phyloP scores from a whole-genome alignment of 305 asterid species.

The Fraxinus platypoda region DNA sequence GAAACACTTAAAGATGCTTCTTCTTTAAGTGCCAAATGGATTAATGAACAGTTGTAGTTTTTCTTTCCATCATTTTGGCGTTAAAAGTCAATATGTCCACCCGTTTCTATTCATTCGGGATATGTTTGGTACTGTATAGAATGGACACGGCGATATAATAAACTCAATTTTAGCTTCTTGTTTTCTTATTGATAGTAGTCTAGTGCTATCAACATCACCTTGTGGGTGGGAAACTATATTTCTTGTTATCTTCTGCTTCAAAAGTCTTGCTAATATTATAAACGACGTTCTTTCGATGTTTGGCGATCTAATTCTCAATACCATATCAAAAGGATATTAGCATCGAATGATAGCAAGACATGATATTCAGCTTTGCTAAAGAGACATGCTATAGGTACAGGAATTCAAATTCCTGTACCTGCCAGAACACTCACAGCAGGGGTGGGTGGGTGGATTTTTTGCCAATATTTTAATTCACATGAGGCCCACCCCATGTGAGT shows the following conservation, averaged over 20 bases:
- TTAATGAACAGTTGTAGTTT: conserved; percentile 8
- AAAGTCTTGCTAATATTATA: neutral
- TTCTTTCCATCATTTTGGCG: neutral
- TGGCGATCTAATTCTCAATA: neutral
- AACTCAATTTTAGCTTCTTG: neutral
- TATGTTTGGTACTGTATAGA: neutral
- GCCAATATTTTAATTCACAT: too few relatives aligned
- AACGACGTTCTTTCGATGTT: neutral
- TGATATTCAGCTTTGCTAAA: neutral
- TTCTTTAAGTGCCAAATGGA: conserved; percentile 32
- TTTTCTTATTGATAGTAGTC: neutral
- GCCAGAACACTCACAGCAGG: too few relatives aligned
- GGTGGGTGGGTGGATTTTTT: too few relatives aligned
- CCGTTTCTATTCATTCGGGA: neutral
- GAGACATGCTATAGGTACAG: too few relatives aligned
- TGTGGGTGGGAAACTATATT: neutral
- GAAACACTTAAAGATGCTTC: conserved; percentile 43
- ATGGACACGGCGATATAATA: neutral
- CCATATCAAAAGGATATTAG: neutral
- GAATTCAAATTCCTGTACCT: too few relatives aligned
- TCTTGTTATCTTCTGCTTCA: neutral
- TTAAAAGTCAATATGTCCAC: conserved; percentile 8
- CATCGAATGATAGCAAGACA: neutral
- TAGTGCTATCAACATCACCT: neutral
- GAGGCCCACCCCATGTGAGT: too few relatives aligned